Base-by-base conservation (phyloP, 768 basidiomycete species). In the Podaxis pistillaris region DNA sequence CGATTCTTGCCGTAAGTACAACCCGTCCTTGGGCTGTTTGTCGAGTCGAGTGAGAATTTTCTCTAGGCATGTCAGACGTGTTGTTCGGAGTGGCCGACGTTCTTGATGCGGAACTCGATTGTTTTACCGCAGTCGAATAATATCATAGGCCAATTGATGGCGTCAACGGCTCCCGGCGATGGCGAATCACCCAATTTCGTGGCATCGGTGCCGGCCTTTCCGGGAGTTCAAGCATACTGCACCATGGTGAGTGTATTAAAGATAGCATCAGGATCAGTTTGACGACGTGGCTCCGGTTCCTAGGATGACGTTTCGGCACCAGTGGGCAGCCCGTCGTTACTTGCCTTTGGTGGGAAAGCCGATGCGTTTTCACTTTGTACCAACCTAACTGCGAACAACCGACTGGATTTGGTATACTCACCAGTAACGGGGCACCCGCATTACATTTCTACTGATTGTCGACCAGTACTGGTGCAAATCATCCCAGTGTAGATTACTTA, bases 131-230 rank as follows among this genome's bases (percentile, higher is more conserved):
- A 73, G 22, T 78, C 80, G 4, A 67, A 72, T 7, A 72, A 72
- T 13, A 73, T 79, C 41, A 74, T 76, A 7, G 71, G 70, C 4
- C 72, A 79, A 61, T 68, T 76, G 41, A 76, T 79, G 72, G 70
- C 78, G 6, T 78, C 78, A 7, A 75, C 71, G 9, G 71, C 69
- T 17, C 72, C 78, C 9, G 68, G 71, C 15, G 73, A 76, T 55
- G 80, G 80, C 41, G 77, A 81, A 66, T 78, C 78, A 3, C 78
- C 78, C 28, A 73, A 72, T 47, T 81, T 81, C 59, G 77, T 80
- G n/a, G 76, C 78, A 1, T 78, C 77, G 15, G 76, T 75, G 54
- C 79, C 78, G 51, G 72, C 77, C 1, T 79, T 79, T 70, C 77
- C 80, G 1, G 79, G 79, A 1, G 71, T 74, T 30, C 78, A 79